Conservation (phyloP, 495 filamentous ascomycete species). For the Aspergillus wentii region DNA sequence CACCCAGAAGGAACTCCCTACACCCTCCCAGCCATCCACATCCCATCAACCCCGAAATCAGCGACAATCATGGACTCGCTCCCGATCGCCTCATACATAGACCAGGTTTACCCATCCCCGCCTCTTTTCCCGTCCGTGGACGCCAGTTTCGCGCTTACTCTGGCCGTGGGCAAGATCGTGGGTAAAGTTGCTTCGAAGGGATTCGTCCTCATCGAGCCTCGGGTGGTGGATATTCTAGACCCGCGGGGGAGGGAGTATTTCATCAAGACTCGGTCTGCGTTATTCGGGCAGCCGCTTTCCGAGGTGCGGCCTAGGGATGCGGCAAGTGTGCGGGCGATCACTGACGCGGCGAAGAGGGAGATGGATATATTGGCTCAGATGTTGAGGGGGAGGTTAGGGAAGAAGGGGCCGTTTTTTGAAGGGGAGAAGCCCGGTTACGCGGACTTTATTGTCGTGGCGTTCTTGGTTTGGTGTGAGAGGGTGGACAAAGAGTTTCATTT, state of each 20-base stretch:
- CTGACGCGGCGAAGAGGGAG: slow-evolving; percentile 7
- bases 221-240: not conserved
- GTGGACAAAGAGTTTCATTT: slow-evolving; percentile 8
- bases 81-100: slow-evolving; percentile 32
- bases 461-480: slow-evolving; percentile 11
- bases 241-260: not conserved
- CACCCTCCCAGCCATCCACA: slow-evolving; percentile 36
- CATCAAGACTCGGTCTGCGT: not conserved
- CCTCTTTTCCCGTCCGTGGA: slow-evolving; percentile 19
- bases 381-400: slow-evolving; percentile 12
- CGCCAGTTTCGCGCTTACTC: slow-evolving; percentile 16
- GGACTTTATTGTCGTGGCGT: slow-evolving; percentile 12
- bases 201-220: slow-evolving; percentile 5
- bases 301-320: slow-evolving; percentile 20
- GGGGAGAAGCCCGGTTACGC: slow-evolving; percentile 15
- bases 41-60: slow-evolving; percentile 18
- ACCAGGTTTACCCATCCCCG: slow-evolving; percentile 25
- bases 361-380: slow-evolving; percentile 10
- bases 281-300: slow-evolving; percentile 2
- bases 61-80: slow-evolving; percentile 35
- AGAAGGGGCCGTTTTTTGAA: slow-evolving; percentile 18
- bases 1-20: slow-evolving; percentile 16
- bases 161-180: slow-evolving; percentile 13
- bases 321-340: slow-evolving; percentile 1
- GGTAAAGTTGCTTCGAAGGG: not conserved